Evolutionary conservation across 441 rosid species (phyloP).

Genomic region (Arabidopsis lyrata): DNA sequence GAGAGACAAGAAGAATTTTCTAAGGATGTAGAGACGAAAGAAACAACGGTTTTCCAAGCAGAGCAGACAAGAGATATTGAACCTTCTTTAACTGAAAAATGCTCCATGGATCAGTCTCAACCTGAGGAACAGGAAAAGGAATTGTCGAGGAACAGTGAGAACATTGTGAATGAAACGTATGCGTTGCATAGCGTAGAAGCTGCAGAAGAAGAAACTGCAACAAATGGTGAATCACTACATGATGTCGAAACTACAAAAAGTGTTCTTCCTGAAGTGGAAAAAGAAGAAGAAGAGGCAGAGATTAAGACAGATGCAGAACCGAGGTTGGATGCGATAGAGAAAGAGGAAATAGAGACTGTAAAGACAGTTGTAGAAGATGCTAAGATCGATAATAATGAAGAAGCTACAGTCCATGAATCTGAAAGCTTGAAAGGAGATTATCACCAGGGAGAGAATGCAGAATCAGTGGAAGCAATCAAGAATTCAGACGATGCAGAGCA

Average conservation of each 20-base stretch:
- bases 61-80: slow-evolving; percentile 20
- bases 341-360: background rate
- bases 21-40: background rate
- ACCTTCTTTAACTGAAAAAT: slow-evolving; percentile 17
- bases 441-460: slow-evolving; percentile 4
- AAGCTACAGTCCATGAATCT: slow-evolving; percentile 31
- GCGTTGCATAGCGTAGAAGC: background rate
- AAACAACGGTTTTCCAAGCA: background rate
- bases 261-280: slow-evolving; percentile 22
- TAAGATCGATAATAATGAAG: slow-evolving; percentile 30
- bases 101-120: slow-evolving; percentile 1
- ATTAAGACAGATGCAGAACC: slow-evolving; percentile 6
- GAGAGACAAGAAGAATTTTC: slow-evolving; percentile 4
- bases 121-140: background rate
- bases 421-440: slow-evolving; percentile 14
- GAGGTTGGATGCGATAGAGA: background rate
- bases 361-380: background rate
- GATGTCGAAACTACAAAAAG: slow-evolving; percentile 36
- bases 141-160: slow-evolving; percentile 5
- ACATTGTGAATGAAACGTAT: slow-evolving; percentile 15
- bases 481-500: slow-evolving; percentile 15
- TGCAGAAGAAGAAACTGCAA: slow-evolving; percentile 25
- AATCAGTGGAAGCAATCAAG: slow-evolving; percentile 26
- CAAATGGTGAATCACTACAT: slow-evolving; percentile 13
- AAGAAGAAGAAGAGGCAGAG: slow-evolving; percentile 10